A percentile compares a stretch with the other conserved stretches of the same genome.
Evolutionary conservation across 1,284 basidiomycete genomes (phyloP).

Genomic region (Melampsora abietis-canadensis): DNA sequence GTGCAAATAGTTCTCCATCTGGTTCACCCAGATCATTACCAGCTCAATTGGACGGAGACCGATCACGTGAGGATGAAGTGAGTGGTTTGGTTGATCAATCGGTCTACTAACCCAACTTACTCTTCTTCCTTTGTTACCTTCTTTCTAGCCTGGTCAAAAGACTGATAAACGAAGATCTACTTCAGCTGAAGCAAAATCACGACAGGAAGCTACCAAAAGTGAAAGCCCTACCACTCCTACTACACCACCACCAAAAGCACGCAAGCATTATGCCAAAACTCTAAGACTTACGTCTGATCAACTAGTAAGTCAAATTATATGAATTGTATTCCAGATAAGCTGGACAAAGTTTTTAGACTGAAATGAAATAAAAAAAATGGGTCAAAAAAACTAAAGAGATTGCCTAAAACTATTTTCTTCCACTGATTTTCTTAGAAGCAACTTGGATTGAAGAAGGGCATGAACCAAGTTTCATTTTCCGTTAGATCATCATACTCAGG

Average conservation of each 20-base stretch:
- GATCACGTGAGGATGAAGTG: constrained; percentile 10
- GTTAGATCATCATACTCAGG: constrained; percentile 78
- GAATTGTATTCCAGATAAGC: background rate
- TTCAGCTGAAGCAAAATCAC: constrained; percentile 34
- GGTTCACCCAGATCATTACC: constrained; percentile 8
- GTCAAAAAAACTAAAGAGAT: background rate
- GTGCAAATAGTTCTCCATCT: background rate
- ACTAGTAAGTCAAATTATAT: constrained; percentile 58
- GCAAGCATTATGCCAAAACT: constrained; percentile 80
- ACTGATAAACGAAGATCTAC: background rate
- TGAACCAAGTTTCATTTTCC: constrained; percentile 91
- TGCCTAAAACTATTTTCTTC: constrained; percentile 15
- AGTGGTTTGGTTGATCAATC: background rate
- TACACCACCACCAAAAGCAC: background rate
- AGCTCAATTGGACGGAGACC: constrained; percentile 1
- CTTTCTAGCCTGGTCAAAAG: constrained; percentile 12
- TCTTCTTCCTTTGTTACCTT: background rate
- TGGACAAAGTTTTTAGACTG: background rate
- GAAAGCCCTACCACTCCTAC: background rate
- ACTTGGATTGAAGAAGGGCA: constrained; percentile 78
- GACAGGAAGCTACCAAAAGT: background rate
- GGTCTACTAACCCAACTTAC: background rate
- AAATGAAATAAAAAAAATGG: background rate
- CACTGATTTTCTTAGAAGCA: constrained; percentile 61
- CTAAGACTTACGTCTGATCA: constrained; percentile 80